Evolutionary conservation across 1,284 basidiomycete species (phyloP), one percentile per base, ranked within the genome.

Genomic region (Pisolithus thermaeus): DNA sequence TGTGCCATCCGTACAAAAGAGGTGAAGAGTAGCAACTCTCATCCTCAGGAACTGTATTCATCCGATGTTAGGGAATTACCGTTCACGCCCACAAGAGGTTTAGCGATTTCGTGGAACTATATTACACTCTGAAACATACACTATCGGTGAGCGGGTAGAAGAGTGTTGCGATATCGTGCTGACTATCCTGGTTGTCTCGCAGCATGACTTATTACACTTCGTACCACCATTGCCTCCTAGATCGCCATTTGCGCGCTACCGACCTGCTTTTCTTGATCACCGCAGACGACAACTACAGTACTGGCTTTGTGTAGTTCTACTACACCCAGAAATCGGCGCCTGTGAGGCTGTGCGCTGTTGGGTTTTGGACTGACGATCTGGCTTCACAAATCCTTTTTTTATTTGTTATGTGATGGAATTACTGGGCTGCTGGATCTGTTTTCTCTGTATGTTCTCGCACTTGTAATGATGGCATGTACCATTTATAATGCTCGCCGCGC

Each of bases 251-350:
- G 76, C 84, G 14, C 78, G 79, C 40, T 89, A 84, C 59, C 72
- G 86, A 7, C 78, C 81, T 0, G 78, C 77, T 0, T 90, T 90
- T 65, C 75, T 90, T 2, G 84, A 88, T 47, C 74, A 74, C n/a
- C 74, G 87, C n/a, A 70, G 85, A 22, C 73, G 78, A 40, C 74
- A 74, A 16, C 70, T 90, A 2, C 78, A 87, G 59, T 78, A 78
- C 51, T 90, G 86, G 85, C 78, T 90, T 0, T 74, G 78, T 0
- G 68, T 75, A 0, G 76, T 90, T 1, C 61, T 90, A 0, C 70
- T 90, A 1, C 87, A 90, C 59, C 87, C 87, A 2, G 83, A 88
- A 39, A 70, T 88, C 12, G 87, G 87, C 1, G 80, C 78, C 0
- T 80, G 74, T 45, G 72, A 79, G 47, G 77, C 77, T 2, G 82